Base-by-base conservation (phyloP, 495 filamentous ascomycete genomes). In the Lasiosphaeriaceae sp. region DNA sequence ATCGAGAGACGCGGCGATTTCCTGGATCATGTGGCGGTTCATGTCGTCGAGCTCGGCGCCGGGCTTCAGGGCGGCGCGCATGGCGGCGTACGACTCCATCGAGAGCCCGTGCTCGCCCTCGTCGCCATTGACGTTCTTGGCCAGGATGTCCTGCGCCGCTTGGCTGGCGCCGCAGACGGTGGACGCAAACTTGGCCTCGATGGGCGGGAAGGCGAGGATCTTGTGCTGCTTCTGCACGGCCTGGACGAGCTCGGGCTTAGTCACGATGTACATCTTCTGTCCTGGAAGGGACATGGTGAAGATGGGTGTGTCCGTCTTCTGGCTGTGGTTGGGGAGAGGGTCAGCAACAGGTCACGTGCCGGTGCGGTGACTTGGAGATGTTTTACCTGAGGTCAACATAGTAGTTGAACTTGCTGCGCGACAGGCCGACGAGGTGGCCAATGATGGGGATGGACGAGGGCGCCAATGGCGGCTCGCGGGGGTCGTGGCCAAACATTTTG, bases 211-310 rank as follows among this genome's bases (percentile, higher is more conserved):
- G 20, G 71, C 65, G n/a, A 77, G 63, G 2, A 50, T 55, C 31
- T 64, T 64, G 54, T 61, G 61, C 26, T 71, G 70, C 19, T 64
- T 66, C 48, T 77, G 71, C 11, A 63, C 65, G 14, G 58, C 44
- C 45, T 67, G 64, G 50, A 77, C 65, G 22, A 75, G 64, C 17
- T 71, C 64, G 0, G 71, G 61, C 7, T 56, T 61, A 2, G 63
- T 72, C 6, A 71, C 65, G 17, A 76, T 59, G 50, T 77, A 77
- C 47, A 74, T 68, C 52, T 71, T 71, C 34, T 64, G 63, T 0
- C 66, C 64, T 0, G 66, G 70, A 16, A 77, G 57, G 3, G 50
- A 37, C 19, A 77, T 46, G 29, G 73, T 74, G 37, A 68, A 74
- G 47, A 77, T 73, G 20, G 70, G 66, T 3, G 52, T 22, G 14